Percentiles rank a stretch among this genome's conserved stretches.
These are phyloP conservation scores for Coemansia sp. DNA, from an alignment of 192 early-diverging fungal genomes.

Conservation along the genomic window DNA sequence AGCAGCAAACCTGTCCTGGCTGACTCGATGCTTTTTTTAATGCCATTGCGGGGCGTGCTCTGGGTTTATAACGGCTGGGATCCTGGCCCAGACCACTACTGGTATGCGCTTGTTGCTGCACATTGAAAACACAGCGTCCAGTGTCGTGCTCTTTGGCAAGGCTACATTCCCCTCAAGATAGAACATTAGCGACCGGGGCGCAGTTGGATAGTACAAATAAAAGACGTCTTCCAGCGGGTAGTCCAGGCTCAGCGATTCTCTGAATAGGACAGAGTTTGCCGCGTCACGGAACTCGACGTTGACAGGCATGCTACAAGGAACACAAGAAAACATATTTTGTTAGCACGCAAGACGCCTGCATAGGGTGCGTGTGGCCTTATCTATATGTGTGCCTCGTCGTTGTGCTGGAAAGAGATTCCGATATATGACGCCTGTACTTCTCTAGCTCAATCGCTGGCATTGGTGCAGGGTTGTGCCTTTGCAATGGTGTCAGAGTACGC, in stretches of 20 bases:
- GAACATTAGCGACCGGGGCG: constrained; percentile 43
- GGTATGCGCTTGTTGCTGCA: constrained; percentile 22
- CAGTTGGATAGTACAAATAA: constrained; percentile 39
- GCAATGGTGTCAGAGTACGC: background rate
- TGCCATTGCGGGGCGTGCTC: constrained; percentile 32
- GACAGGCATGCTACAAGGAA: constrained; percentile 18
- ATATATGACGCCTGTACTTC: background rate
- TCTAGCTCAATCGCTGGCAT: background rate
- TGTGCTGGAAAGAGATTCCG: background rate
- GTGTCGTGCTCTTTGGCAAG: constrained; percentile 27
- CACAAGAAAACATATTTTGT: background rate
- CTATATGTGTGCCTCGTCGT: background rate
- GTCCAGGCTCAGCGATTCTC: constrained; percentile 36
- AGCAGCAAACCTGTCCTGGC: background rate
- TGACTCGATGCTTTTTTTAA: background rate
- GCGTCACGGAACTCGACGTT: constrained; percentile 56
- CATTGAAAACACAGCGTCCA: constrained; percentile 17
- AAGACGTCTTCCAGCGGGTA: constrained; percentile 53
- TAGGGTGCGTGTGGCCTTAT: background rate
- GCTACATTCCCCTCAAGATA: constrained; percentile 38
- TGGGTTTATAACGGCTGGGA: constrained; percentile 20
- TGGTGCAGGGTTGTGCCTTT: background rate
- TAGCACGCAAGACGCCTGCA: background rate
- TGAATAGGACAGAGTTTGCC: constrained; percentile 34
- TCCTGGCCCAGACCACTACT: constrained; percentile 38